phyloP scores from a whole-genome alignment of 371 early-diverging fungal genomes.

The Nosema muscidifuracis region DNA sequence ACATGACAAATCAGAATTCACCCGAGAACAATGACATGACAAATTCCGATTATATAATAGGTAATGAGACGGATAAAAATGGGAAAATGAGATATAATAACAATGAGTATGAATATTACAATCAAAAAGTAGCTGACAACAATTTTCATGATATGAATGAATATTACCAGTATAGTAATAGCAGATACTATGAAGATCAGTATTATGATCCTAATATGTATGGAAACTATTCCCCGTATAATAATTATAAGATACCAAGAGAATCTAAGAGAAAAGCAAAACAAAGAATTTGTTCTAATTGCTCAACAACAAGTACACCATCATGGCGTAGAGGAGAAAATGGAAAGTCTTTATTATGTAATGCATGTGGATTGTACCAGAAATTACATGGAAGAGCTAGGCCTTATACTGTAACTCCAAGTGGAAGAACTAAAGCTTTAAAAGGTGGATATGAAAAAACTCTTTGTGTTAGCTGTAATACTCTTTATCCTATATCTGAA shows the following conservation, averaged over 20 bases:
- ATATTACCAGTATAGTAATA: neutral
- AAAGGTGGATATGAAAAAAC: conserved; percentile 57
- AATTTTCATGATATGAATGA: conserved; percentile 7
- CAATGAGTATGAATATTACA: neutral
- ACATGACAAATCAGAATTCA: conserved; percentile 23
- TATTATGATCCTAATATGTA: neutral
- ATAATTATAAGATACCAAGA: conserved; percentile 22
- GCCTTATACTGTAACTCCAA: conserved; percentile 58
- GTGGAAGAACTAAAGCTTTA: conserved; percentile 62
- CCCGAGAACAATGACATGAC: neutral
- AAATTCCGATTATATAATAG: neutral
- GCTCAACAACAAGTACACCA: conserved; percentile 72
- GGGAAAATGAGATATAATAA: neutral
- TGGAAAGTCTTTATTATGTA: conserved; percentile 71
- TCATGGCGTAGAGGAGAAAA: conserved; percentile 74
- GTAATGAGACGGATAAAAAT: neutral
- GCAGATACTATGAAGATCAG: neutral
- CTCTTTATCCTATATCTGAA: conserved; percentile 12
- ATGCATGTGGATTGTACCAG: conserved; percentile 76
- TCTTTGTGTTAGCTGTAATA: conserved; percentile 54
- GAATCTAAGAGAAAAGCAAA: conserved; percentile 57
- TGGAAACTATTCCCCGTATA: neutral
- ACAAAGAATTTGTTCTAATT: conserved; percentile 69
- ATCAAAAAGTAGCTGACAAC: neutral
- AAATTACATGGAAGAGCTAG: conserved; percentile 67